A percentile compares a stretch with the other conserved stretches of the same genome.
Conservation (phyloP, 2,329 filamentous ascomycete genomes). For the Colletotrichum lupini region DNA sequence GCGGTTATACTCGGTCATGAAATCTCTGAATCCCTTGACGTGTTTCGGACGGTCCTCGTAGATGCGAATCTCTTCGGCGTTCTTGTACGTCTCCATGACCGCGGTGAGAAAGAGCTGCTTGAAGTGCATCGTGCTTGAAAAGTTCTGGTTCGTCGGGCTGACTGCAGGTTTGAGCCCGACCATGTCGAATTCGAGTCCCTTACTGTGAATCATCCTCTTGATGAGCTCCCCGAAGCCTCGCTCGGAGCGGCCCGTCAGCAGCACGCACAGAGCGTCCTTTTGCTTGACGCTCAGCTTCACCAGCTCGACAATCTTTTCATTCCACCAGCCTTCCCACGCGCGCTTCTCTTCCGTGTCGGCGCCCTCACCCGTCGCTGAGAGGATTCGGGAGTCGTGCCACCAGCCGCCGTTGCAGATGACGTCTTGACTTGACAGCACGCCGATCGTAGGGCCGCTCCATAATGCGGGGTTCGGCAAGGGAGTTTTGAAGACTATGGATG, state of each 20-base stretch:
- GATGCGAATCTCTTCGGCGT: conserved; percentile 84
- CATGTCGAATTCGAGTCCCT: conserved; percentile 87
- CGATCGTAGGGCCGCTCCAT: conserved; percentile 84
- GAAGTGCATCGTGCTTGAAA: conserved; percentile 88
- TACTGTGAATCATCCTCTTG: conserved; percentile 82
- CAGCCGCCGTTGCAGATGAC: conserved; percentile 87
- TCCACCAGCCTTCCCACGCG: conserved; percentile 96
- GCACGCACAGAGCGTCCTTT: conserved; percentile 84
- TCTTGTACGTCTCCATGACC: conserved; percentile 85
- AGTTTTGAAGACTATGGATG: conserved; percentile 80
- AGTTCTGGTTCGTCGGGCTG: conserved; percentile 82
- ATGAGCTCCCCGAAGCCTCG: conserved; percentile 81
- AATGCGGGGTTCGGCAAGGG: conserved; percentile 89
- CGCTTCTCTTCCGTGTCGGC: conserved; percentile 82
- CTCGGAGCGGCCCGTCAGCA: conserved; percentile 89
- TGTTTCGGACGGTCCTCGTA: conserved; percentile 76
- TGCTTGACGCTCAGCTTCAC: conserved; percentile 85
- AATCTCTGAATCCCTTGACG: conserved; percentile 86
- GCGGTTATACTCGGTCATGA: conserved; percentile 82
- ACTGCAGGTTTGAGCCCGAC: conserved; percentile 86
- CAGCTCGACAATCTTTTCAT: conserved; percentile 86
- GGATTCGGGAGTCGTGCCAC: conserved; percentile 94
- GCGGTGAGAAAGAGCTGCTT: conserved; percentile 87
- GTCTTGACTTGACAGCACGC: conserved; percentile 79
- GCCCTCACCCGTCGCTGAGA: conserved; percentile 87